Conservation (phyloP, 2,329 filamentous ascomycete species). For the Orbilia javanica region DNA sequence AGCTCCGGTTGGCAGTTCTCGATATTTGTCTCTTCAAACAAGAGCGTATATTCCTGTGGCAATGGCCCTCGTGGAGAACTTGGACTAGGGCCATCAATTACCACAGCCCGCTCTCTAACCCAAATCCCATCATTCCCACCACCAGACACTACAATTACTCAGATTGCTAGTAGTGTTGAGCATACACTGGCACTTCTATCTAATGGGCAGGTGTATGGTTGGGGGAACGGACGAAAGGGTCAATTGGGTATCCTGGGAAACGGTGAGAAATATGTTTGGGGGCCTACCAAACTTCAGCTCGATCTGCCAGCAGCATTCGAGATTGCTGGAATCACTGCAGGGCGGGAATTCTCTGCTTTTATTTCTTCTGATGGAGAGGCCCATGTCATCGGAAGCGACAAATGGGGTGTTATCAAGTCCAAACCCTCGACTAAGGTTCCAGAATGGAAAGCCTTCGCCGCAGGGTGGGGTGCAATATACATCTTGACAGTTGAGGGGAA, state of each 20-base stretch:
- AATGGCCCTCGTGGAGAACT: conserved; percentile 78
- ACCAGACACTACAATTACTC: conserved; percentile 70
- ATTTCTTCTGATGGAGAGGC: conserved; percentile 73
- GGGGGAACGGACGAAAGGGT: conserved; percentile 88
- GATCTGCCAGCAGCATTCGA: conserved; percentile 70
- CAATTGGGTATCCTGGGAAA: conserved; percentile 76
- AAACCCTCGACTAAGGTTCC: conserved; percentile 6
- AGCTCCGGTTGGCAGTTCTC: conserved; percentile 85
- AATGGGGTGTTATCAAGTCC: conserved; percentile 72
- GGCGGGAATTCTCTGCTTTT: conserved; percentile 86
- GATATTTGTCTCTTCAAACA: conserved; percentile 71
- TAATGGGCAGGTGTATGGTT: conserved; percentile 84
- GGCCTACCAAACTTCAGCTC: conserved; percentile 73
- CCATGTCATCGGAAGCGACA: conserved; percentile 78
- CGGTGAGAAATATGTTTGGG: conserved; percentile 68
- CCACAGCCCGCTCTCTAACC: conserved; percentile 69
- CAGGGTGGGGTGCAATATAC: conserved; percentile 86
- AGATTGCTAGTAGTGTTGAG: conserved; percentile 79
- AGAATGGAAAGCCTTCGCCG: conserved; percentile 68
- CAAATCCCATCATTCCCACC: conserved; percentile 77
- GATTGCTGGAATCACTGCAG: conserved; percentile 78
- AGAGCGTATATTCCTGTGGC: conserved; percentile 74
- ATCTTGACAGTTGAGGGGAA: conserved; percentile 74
- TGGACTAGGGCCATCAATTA: conserved; percentile 70
- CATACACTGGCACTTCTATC: conserved; percentile 81